Percentiles rank a stretch among this genome's conserved stretches.
Conservation (phyloP, 2,329 filamentous ascomycete genomes). For the Drechslerella dactyloides region DNA sequence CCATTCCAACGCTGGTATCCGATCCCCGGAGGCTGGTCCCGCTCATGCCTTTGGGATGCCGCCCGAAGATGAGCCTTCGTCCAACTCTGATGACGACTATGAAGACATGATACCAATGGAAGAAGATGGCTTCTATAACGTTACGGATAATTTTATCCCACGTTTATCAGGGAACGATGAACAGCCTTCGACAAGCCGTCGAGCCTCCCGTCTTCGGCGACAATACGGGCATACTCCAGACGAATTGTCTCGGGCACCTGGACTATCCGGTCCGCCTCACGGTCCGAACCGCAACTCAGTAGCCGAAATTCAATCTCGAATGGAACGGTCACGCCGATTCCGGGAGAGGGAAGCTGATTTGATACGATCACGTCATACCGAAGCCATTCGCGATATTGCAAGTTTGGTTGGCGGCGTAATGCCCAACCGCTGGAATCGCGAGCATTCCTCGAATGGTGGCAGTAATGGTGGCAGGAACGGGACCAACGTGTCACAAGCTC, state of each 20-base stretch:
- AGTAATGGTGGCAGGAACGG: constrained; percentile 10
- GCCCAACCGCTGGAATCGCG: constrained; percentile 34
- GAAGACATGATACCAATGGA: constrained; percentile 35
- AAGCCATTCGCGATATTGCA: constrained; percentile 41
- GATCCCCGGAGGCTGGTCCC: constrained; percentile 23
- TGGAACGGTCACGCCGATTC: constrained; percentile 30
- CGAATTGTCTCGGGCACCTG: constrained; percentile 4
- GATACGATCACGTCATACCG: constrained; percentile 28
- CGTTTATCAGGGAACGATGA: constrained; percentile 15
- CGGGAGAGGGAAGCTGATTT: constrained; percentile 31
- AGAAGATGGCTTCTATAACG: constrained; percentile 28
- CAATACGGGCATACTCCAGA: constrained; percentile 16
- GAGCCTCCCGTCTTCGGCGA: constrained; percentile 23
- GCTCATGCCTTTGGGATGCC: constrained; percentile 19
- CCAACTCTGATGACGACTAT: constrained; percentile 41
- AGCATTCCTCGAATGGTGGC: constrained; percentile 3
- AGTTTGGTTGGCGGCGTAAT: constrained; percentile 23
- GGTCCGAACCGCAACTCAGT: background rate
- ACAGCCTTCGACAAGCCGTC: constrained; percentile 10
- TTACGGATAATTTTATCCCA: constrained; percentile 30
- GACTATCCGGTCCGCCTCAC: background rate
- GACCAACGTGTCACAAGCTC: constrained; percentile 10
- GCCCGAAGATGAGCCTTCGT: constrained; percentile 36
- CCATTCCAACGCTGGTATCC: background rate
- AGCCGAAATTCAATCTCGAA: constrained; percentile 17